Evolutionary conservation across 176 grass and related monocot genomes (phyloP).

Genomic region (Avena insularis): DNA sequence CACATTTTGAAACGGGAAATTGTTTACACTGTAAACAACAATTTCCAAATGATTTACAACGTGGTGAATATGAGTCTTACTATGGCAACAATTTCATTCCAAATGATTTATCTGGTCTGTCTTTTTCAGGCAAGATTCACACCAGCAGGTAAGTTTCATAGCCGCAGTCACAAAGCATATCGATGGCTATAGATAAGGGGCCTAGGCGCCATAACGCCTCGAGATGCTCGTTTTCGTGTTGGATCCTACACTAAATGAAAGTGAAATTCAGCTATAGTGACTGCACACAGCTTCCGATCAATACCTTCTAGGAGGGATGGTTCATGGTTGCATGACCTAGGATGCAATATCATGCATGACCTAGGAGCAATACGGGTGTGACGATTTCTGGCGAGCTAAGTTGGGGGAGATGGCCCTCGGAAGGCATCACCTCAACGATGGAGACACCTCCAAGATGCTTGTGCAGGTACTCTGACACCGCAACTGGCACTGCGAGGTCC

Average conservation of each 20-base stretch:
- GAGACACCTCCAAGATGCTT: constrained; percentile 70
- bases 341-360: constrained; percentile 75
- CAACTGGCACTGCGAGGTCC: constrained; percentile 89
- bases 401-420: constrained; percentile 94
- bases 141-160: not conserved
- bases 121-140: too few relatives aligned
- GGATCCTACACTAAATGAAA: constrained; percentile 29
- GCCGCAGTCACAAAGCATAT: too few relatives aligned
- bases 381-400: constrained; percentile 95
- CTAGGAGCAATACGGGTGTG: constrained; percentile 82
- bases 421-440: constrained; percentile 95
- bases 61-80: constrained; percentile 42
- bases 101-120: too few relatives aligned
- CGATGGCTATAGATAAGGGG: too few relatives aligned
- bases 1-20: constrained; percentile 26
- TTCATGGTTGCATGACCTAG: constrained; percentile 41
- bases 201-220: too few relatives aligned
- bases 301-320: not conserved
- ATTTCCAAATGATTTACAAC: constrained; percentile 50
- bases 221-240: not conserved
- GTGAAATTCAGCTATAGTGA: constrained; percentile 30
- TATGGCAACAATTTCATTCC: constrained; percentile 39
- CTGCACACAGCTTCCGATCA: not conserved
- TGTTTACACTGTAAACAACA: constrained; percentile 44
- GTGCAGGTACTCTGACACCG: constrained; percentile 95